phyloP scores from a whole-genome alignment of 306 rosid species.

The Prunus fruticosa region DNA sequence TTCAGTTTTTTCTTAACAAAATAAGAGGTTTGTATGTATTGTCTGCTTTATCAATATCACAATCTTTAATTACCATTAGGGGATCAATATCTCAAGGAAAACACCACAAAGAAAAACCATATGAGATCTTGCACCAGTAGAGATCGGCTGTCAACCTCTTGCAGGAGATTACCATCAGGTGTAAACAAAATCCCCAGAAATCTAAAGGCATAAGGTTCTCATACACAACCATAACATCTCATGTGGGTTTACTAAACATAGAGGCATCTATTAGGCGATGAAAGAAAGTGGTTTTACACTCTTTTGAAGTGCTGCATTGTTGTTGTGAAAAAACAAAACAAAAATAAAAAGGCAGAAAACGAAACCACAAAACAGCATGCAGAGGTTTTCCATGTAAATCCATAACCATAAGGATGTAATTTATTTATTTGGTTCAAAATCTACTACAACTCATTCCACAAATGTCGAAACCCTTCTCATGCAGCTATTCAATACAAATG shows the following conservation, averaged over 20 bases:
- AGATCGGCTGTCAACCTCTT: constrained; percentile 6
- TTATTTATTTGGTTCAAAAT: not conserved
- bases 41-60: not conserved
- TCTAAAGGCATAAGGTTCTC: not conserved
- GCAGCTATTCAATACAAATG: constrained; percentile 11
- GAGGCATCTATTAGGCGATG: not conserved
- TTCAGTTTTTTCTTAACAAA: not conserved
- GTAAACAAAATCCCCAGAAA: not conserved
- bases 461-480: constrained; percentile 10
- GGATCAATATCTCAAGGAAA: not conserved
- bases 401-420: not conserved
- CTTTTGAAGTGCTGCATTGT: not conserved
- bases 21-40: not conserved
- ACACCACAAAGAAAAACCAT: not conserved
- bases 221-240: not conserved
- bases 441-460: not conserved
- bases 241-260: constrained; percentile 5
- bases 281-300: not conserved
- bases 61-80: not conserved
- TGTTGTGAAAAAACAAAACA: not conserved
- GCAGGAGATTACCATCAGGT: not conserved
- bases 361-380: not conserved
- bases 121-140: not conserved
- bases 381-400: not conserved
- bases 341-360: not conserved